Base-by-base conservation (phyloP, 2,329 filamentous ascomycete genomes). In the Periconia sp. region DNA sequence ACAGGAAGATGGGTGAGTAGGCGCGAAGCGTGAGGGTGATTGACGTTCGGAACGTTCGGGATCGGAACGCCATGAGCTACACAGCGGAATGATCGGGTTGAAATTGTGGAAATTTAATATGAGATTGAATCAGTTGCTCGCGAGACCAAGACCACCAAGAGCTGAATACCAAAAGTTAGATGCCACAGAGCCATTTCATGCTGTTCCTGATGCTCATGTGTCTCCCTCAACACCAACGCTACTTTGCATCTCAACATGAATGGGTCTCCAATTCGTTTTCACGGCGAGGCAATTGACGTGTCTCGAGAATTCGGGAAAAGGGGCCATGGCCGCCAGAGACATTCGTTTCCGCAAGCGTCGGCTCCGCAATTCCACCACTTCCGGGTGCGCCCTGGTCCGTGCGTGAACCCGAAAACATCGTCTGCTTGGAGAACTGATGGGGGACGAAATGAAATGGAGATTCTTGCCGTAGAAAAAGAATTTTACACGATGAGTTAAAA, bases 251-350 rank as follows among this genome's bases (percentile, higher is more conserved):
- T 41, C 47, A 45, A 44, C 42, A 45, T 31, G 14, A 18, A 54
- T 65, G 61, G 64, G 59, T 70, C 65, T 65, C 65, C 60, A 63
- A 58, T 50, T 45, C 50, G 49, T 56, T 42, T 18, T 46, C 45
- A 42, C 54, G 45, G 14, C 9, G 50, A 57, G 55, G 52, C 49
- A 50, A 53, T 3, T 58, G 50, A 52, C 41, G 45, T 53, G 58
- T 62, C 47, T 60, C 58, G 15, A 53, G 57, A 55, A 56, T 45
- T 54, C 62, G 61, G 62, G 47, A 54, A 59, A 53, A 58, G 56
- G 52, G 56, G 56, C 31, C 59, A 52, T 60, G 49, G 54, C 56
- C 53, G 56, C 58, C 47, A 49, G 30, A 35, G 27, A 45, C 20
- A 47, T 17, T 23, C 42, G 33, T 51, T 42, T 31, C 53, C 50